Evolutionary conservation across 2,329 filamentous ascomycete genomes (phyloP), one percentile per base, ranked within the genome.

Genomic region (Talaromyces verruculosus): DNA sequence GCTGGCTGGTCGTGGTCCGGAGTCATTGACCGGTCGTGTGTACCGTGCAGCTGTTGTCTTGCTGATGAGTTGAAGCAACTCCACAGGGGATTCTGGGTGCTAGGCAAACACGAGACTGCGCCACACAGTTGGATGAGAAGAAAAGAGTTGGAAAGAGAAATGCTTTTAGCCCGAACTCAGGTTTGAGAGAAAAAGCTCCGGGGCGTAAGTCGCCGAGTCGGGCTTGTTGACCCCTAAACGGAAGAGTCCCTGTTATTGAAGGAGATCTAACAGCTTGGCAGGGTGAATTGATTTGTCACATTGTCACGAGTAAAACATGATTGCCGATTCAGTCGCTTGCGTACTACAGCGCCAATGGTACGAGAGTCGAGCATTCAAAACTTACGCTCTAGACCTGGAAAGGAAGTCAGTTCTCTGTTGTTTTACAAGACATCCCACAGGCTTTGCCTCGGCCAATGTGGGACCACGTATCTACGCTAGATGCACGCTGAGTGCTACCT

Each of bases 21-120:
- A 15, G 60, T 51, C 60, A 62, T 62, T 62, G 60, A 62, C 60
- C 43, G 28, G 60, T 19, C 11, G 41, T 45, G 39, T 11, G 17
- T 51, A 25, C 28, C 25, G 19, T 10, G 10, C 15, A 53, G n/a
- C 28, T 62, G 30, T 53, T 51, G 4, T 30, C 13, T 33, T 53
- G 28, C 25, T 55, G 28, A 55, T n/a, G 49, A 35, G 28, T 35
- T 55, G 49, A 55, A 55, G 28, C 28, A 55, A 55, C 35, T 55
- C 17, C 17, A 30, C 28, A 11, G 28, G 5, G 15, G 15, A 19
- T 55, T 55, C n/a, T 55, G 17, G 51, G 51, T 55, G 33, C 51
- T 33, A 35, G 51, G 8, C 51, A 55, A 55, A 33, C 17, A 19
- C 51, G 25, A 30, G 25, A 13, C 49, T 30, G 25, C 25, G 51